These are phyloP conservation scores for Neoscytalidium dimidiatum DNA, from an alignment of 2,329 filamentous ascomycete genomes.

Conservation along the genomic window DNA sequence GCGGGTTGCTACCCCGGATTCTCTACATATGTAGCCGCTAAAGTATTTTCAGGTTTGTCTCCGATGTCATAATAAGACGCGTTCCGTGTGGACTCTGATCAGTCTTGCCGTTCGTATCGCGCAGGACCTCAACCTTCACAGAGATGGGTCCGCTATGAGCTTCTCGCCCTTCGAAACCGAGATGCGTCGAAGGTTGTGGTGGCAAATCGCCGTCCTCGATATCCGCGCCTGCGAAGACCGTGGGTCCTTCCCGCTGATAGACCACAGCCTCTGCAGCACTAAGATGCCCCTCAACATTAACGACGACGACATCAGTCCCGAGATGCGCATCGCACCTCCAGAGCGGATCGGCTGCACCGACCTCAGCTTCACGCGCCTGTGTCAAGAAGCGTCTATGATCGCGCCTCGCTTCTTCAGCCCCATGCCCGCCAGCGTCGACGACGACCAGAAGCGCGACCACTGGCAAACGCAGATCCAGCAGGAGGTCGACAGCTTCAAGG, in stretches of 20 bases:
- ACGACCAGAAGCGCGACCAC: constrained; percentile 18
- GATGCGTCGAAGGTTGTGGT: constrained; percentile 61
- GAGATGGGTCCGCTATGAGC: constrained; percentile 56
- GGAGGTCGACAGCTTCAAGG: constrained; percentile 43
- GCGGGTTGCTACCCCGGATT: background rate
- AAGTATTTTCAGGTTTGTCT: constrained; percentile 41
- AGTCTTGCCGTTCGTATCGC: constrained; percentile 63
- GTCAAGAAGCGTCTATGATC: constrained; percentile 34
- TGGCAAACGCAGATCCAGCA: constrained; percentile 32
- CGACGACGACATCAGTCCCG: constrained; percentile 44
- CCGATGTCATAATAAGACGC: constrained; percentile 48
- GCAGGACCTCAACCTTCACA: constrained; percentile 62
- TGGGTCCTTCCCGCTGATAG: constrained; percentile 17
- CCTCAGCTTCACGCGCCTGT: constrained; percentile 39
- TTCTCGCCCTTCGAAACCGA: constrained; percentile 60
- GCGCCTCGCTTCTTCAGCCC: constrained; percentile 23
- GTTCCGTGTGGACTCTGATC: constrained; percentile 64
- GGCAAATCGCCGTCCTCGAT: constrained; percentile 59
- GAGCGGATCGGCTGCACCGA: constrained; percentile 37
- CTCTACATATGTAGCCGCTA: background rate
- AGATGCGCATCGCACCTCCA: constrained; percentile 27
- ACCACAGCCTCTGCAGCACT: constrained; percentile 32
- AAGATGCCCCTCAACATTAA: constrained; percentile 51
- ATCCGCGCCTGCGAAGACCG: constrained; percentile 34
- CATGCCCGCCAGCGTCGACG: constrained; percentile 22